Base-by-base conservation (phyloP, 2,329 filamentous ascomycete genomes). In the Aspergillus aculeatinus region DNA sequence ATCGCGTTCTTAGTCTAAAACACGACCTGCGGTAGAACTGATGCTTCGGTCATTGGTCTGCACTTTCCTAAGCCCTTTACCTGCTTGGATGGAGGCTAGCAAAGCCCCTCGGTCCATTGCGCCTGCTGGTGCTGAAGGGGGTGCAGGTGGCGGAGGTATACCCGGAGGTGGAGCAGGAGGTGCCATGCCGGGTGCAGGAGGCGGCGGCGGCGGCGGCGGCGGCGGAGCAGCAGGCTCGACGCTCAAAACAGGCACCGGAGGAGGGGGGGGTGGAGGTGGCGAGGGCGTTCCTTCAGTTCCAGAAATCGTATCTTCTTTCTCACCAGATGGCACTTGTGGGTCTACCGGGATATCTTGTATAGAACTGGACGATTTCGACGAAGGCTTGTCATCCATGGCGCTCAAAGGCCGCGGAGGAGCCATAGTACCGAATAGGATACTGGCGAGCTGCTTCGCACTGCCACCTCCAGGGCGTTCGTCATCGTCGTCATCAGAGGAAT, bases 371-470 rank as follows among this genome's bases (percentile, higher is more conserved):
- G 77, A 73, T 52, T 80, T 81, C 27, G 78, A 77, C 44, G 81
- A 75, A 59, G 78, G 81, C 68, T 90, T 90, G 65, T 90, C 87
- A 57, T 90, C 92, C 74, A 91, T 87, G 6, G 92, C 89, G 21
- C 91, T 96, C 49, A 97, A 79, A 31, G 94, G 93, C 55, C 94
- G 87, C 14, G 95, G 94, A 44, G 95, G 94, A 10, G 86, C 94
- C 93, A 99, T 98, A 55, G 93, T 96, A 60, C 95, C 94, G 74
- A 99, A 99, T 21, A 99, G 83, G 62, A 97, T 95, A 6, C 91
- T 96, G 16, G 95, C 95, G 42, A 99, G 85, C 68, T 96, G 91
- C 62, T 96, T 95, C 52, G 95, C 95, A 67, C 87, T 92, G 60
- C 89, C 88, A 57, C 91, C 91, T 54, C 90, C 90, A 19, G 91